Evolutionary conservation across 2,329 filamentous ascomycete genomes (phyloP).

Genomic region (Phyllosticta paracitricarpa): DNA sequence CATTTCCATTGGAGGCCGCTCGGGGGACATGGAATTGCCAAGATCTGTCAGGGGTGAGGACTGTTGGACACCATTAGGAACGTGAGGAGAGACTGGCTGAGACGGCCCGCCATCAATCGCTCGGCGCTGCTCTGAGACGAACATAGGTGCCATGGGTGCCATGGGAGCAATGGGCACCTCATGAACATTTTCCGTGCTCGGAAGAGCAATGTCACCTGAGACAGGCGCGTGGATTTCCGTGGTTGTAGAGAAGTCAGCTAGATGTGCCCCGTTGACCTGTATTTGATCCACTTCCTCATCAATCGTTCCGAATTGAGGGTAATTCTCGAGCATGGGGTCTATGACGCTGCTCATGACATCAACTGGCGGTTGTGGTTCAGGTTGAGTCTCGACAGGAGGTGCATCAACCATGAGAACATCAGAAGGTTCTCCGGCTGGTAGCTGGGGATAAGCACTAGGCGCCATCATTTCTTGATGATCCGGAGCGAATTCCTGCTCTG

Average conservation of each 20-base stretch:
- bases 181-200: constrained; percentile 23
- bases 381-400: not conserved
- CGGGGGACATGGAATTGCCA: constrained; percentile 12
- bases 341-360: not conserved
- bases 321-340: not conserved
- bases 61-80: constrained; percentile 6
- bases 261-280: constrained; percentile 1
- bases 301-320: not conserved
- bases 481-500: constrained; percentile 1
- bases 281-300: constrained; percentile 1
- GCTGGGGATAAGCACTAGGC: not conserved
- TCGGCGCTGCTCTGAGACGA: not conserved
- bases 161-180: constrained; percentile 13
- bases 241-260: constrained; percentile 7
- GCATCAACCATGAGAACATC: constrained; percentile 5
- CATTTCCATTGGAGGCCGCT: not conserved
- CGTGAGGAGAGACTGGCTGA: constrained; percentile 21
- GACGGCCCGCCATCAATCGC: constrained; percentile 12
- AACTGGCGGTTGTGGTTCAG: not conserved
- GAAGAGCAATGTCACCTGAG: constrained; percentile 22
- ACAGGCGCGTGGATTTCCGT: constrained; percentile 14
- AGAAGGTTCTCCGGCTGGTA: not conserved
- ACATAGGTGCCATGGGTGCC: constrained; percentile 13
- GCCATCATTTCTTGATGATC: not conserved
- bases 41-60: constrained; percentile 13